Evolutionary conservation across 2,329 filamentous ascomycete species (phyloP).

Genomic region (Fusarium sp.): DNA sequence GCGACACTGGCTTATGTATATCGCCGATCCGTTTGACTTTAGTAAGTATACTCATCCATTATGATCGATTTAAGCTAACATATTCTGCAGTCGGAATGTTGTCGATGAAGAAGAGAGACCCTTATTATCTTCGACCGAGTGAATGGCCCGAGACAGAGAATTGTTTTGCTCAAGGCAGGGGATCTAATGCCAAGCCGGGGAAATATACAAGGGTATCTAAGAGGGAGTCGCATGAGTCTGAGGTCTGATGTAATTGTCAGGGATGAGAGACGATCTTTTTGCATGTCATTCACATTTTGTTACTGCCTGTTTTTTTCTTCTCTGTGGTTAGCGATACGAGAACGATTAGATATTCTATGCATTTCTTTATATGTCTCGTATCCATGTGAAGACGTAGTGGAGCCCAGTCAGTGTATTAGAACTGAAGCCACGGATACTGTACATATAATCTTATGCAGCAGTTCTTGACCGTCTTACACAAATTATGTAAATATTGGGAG

Average conservation of each 20-base stretch:
- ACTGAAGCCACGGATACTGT: not conserved
- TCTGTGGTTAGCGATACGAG: not conserved
- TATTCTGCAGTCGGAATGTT: constrained; percentile 34
- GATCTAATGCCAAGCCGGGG: constrained; percentile 29
- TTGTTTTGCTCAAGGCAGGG: constrained; percentile 42
- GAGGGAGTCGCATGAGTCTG: constrained; percentile 9
- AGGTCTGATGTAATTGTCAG: constrained; percentile 22
- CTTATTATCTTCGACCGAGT: constrained; percentile 36
- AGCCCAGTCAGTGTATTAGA: not conserved
- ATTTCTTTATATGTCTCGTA: not conserved
- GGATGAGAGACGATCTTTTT: constrained; percentile 1
- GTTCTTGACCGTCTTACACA: not conserved
- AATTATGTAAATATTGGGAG: not conserved
- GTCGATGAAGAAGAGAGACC: constrained; percentile 40
- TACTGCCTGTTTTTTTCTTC: not conserved
- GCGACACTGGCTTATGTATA: constrained; percentile 32
- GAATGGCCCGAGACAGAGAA: constrained; percentile 38
- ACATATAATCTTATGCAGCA: not conserved
- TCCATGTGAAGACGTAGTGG: not conserved
- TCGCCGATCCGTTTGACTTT: constrained; percentile 42
- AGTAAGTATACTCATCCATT: not conserved
- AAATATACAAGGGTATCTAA: constrained; percentile 27
- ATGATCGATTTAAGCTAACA: not conserved
- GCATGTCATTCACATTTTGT: not conserved
- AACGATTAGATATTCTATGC: not conserved